Conservation (phyloP, 176 grass and related monocot species). For the Aegilops speltoides region DNA sequence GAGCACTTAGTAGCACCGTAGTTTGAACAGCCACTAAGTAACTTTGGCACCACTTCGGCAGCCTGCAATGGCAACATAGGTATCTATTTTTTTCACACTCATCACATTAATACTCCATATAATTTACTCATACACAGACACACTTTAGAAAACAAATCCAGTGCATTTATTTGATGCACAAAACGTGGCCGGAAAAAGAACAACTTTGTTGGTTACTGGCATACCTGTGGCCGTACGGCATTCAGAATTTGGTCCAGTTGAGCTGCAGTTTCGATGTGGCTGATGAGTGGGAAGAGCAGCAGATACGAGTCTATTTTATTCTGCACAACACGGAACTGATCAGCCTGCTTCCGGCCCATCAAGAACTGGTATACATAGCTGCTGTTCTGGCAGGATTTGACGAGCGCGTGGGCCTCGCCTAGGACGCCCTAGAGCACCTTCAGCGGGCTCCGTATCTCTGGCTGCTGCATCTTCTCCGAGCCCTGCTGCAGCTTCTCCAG, state of each 20-base stretch:
- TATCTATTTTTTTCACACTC: background rate
- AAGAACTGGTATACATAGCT: slow-evolving; percentile 52
- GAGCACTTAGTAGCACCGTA: slow-evolving; percentile 7
- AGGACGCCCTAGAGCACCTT: slow-evolving; percentile 22
- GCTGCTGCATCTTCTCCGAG: slow-evolving; percentile 52
- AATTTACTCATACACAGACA: background rate
- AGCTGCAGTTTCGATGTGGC: slow-evolving; percentile 49
- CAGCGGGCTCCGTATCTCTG: slow-evolving; percentile 51
- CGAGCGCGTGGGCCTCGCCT: slow-evolving; percentile 29
- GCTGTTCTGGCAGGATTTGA: slow-evolving; percentile 42
- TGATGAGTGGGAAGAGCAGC: slow-evolving; percentile 62
- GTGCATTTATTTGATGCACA: background rate
- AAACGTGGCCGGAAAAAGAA: background rate
- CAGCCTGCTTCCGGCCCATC: slow-evolving; percentile 47
- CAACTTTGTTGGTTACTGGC: too few species aligned
- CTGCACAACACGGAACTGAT: slow-evolving; percentile 51
- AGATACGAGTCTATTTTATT: slow-evolving; percentile 52
- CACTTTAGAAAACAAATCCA: background rate
- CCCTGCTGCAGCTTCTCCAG: slow-evolving; percentile 49
- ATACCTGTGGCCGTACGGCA: background rate
- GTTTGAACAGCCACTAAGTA: background rate
- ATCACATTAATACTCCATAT: background rate
- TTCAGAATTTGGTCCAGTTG: slow-evolving; percentile 24
- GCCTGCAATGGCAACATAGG: background rate
- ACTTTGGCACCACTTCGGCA: slow-evolving; percentile 16